Base-by-base conservation (phyloP, 2,329 filamentous ascomycete genomes). In the Dryadomyces quercivorus region DNA sequence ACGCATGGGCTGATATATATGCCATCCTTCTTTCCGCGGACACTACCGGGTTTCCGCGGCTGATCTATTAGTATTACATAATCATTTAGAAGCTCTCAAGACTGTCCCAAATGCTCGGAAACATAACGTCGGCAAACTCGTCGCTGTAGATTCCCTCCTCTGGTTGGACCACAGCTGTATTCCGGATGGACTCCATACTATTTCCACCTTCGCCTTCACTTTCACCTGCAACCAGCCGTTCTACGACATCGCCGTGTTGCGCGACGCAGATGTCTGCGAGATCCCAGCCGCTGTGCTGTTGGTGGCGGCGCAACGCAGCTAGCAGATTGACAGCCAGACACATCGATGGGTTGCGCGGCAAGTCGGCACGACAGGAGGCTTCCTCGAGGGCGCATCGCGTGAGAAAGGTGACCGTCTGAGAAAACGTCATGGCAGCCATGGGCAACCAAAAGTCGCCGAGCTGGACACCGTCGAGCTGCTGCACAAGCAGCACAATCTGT, bases 211-310 rank as follows among this genome's bases (percentile, higher is more conserved):
- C 9, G 26, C 7, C 18, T 31, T 31, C 26, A 40, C 18, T 2
- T 9, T 13, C 9, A 13, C 7, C 18, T 34, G 15, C 43, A 12
- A 46, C 2, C 12, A 56, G 15, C 2, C 42, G 44, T 9, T 54
- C 51, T 6, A 58, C n/a, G 6, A 54, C 15, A 7, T 15, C 44
- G 3, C 16, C 18, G 49, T 58, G 44, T 50, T 76, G 72, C 0
- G 69, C 66, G 1, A 79, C 62, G 56, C 75, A 78, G 5, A 75
- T 67, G 50, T 78, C 74, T 0, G 68, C 75, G 1, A 79, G 62
- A 56, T 79, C 75, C 76, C 76, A 79, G 0, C 60, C 64, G 46
- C 63, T 64, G 1, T 7, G 8, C 2, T 20, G 9, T 9, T 47
- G 48, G 44, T 58, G 53, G 2, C 9, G 20, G 3, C 51, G 48